Evolutionary conservation across 306 rosid species (phyloP).

Genomic region (Pyrus betulifolia): DNA sequence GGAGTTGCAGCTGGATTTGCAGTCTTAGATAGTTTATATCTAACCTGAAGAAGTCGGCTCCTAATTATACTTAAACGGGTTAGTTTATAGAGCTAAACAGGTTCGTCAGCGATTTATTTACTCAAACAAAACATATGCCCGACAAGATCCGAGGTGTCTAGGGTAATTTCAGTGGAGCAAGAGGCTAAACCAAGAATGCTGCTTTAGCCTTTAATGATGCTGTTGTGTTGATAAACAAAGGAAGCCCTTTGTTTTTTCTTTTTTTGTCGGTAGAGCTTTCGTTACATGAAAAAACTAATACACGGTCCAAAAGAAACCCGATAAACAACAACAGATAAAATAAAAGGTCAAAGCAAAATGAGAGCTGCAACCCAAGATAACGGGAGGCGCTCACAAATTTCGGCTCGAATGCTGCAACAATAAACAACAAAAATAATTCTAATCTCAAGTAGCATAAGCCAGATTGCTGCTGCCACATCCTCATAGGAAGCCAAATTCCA

Average conservation of each 20-base stretch:
- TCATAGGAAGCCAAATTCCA: fast-evolving
- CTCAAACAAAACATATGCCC: not conserved
- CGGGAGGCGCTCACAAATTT: fast-evolving
- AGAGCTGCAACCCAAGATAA: no score
- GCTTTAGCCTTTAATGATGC: conserved; percentile 10
- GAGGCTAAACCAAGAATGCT: not conserved
- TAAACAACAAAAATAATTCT: no score
- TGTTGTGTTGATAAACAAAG: not conserved
- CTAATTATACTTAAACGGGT: not conserved
- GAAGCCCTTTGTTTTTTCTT: not conserved
- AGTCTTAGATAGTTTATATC: conserved; percentile 70
- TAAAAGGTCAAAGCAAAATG: no score
- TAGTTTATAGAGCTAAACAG: not conserved
- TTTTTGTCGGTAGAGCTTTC: no score
- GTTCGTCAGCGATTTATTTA: not conserved
- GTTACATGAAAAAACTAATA: no score
- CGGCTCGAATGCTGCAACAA: no score
- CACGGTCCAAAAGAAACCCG: no score
- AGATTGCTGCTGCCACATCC: fast-evolving
- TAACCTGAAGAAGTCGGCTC: conserved; percentile 23
- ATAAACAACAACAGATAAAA: no score
- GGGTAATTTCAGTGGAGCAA: no score
- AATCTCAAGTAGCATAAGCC: no score
- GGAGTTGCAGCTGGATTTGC: conserved; percentile 96
- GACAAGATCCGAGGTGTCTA: not conserved